Conservation (phyloP, 176 grass and related monocot species). For the Tuctoria greenei region DNA sequence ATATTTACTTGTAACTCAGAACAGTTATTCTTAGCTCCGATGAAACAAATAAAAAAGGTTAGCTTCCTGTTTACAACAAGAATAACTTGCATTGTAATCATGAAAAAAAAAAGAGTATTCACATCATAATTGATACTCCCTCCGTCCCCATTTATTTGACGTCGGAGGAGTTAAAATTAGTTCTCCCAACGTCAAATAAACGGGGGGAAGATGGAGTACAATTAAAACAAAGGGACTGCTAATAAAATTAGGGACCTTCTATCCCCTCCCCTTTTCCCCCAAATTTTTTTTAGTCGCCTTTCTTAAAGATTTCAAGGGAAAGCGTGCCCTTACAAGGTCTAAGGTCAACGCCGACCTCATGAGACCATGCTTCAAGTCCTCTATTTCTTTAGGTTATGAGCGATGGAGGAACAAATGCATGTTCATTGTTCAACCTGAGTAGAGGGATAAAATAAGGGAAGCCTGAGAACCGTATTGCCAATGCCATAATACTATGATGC, state of each 20-base stretch:
- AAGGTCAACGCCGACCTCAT: neutral
- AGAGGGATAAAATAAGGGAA: neutral
- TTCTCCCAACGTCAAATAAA: too few species aligned
- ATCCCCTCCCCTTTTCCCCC: neutral
- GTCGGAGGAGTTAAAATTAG: too few species aligned
- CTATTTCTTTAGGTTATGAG: neutral
- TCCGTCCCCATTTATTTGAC: too few species aligned
- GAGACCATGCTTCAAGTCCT: neutral
- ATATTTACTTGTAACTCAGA: neutral
- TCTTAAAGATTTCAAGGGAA: neutral
- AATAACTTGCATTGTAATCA: too few species aligned
- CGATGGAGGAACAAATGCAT: neutral
- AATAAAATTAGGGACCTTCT: too few species aligned
- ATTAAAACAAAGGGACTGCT: too few species aligned
- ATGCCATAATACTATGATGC: neutral
- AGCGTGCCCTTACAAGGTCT: neutral
- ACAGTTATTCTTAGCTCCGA: neutral
- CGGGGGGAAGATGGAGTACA: too few species aligned
- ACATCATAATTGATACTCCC: too few species aligned
- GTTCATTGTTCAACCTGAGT: constrained; percentile 1
- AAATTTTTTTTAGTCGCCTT: neutral
- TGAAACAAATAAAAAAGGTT: neutral
- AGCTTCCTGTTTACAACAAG: neutral
- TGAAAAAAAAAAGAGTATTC: too few species aligned
- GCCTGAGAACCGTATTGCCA: neutral